Evolutionary conservation across 208 protist species (phyloP), one percentile per base, ranked within the genome.

Genomic region (Leishmania mexicana): DNA sequence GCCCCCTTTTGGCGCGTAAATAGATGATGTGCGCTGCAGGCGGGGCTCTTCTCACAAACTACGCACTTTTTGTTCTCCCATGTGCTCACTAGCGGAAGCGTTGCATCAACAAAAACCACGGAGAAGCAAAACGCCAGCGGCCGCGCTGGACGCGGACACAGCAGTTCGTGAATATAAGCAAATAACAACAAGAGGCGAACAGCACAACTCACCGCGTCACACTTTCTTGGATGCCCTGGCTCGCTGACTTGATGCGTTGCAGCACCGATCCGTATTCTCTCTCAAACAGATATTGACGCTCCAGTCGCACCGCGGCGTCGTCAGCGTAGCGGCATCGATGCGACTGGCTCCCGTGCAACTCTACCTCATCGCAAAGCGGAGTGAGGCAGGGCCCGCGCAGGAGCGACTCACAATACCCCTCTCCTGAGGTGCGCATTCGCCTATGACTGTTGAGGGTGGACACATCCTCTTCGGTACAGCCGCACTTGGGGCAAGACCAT

Each of bases 201-300:
- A 24, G 35, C n/a, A 17, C 19, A 53, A 21, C 0, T 83, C 67
- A 86, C 28, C 83, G 83, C 57, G 83, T 84, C 28, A 86, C 78
- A 35, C 81, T 82, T 51, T 87, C 81, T 58, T 88, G 89, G 51
- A 96, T 96, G 19, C 86, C 83, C 67, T 82, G 65, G 31, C 90
- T 89, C 0, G 92, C 89, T 10, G 42, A 38, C 35, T 77, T 78
- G 38, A 96, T 87, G 40, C 90, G 82, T 35, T 79, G 76, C 38
- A 94, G 71, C 17, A 93, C 67, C 10, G 64, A 35, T 38, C 83
- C 86, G n/a, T 89, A 87, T 28, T 90, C 87, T 49, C 80, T 80
- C 67, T 89, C 81, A 65, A 94, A 96, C 53, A 68, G 40, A n/a
- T 86, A 84, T 7, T 84, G 84, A 8, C 84, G 84, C 62, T 83